A percentile compares a stretch with the other conserved stretches of the same genome.
phyloP scores from a whole-genome alignment of 176 grass and related monocot genomes.

The Olyra latifolia region DNA sequence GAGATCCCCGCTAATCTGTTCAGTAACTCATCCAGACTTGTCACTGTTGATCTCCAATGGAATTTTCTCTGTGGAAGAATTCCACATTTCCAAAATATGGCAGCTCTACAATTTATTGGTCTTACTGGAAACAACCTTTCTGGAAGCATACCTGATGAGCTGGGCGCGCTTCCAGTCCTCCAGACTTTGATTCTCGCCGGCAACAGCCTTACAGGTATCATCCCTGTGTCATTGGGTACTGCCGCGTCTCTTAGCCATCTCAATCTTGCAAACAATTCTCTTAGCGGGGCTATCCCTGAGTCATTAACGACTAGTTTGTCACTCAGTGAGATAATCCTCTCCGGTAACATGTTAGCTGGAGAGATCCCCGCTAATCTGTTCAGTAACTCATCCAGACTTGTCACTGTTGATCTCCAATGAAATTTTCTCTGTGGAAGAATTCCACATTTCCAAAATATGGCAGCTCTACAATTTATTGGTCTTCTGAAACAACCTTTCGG shows the following conservation, averaged over 20 bases:
- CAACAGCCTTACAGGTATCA: conserved; percentile 20
- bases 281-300: conserved; percentile 26
- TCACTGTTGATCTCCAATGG: neutral
- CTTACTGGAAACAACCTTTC: conserved; percentile 12
- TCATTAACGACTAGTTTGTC: neutral
- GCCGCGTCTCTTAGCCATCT: neutral
- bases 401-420: neutral
- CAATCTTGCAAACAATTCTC: conserved; percentile 8
- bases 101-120: neutral
- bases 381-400: conserved; percentile 26
- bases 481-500: conserved; percentile 16
- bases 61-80: conserved; percentile 7
- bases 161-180: neutral
- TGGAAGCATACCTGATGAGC: conserved; percentile 17
- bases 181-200: neutral
- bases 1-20: conserved; percentile 25
- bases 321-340: conserved; percentile 16
- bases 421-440: conserved; percentile 8
- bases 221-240: conserved; percentile 16
- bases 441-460: neutral
- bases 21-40: conserved; percentile 24
- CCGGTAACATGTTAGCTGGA: conserved; percentile 14
- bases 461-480: neutral
- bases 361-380: conserved; percentile 24
- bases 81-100: conserved; percentile 1